Evolutionary conservation across 257 asterid genomes (phyloP).

Genomic region (Solanum rostratum): DNA sequence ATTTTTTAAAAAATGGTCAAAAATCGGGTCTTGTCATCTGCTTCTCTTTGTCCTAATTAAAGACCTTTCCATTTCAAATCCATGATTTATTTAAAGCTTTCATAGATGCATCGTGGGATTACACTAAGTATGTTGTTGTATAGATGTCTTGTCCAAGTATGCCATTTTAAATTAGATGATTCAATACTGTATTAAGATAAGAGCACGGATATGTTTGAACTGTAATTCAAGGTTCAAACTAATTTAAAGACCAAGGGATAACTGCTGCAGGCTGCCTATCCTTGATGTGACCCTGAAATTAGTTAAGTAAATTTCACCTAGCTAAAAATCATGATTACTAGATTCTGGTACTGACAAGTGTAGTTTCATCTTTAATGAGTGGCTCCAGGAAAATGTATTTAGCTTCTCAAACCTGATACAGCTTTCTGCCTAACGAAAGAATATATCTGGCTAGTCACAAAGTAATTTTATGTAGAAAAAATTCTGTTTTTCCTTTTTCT

Average conservation of each 20-base stretch:
- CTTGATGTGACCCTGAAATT: not conserved
- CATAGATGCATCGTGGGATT: not conserved
- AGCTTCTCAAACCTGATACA: not conserved
- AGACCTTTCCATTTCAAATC: not conserved
- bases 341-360: not conserved
- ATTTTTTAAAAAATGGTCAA: conserved; percentile 33
- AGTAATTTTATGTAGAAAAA: not conserved
- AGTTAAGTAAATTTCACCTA: not conserved
- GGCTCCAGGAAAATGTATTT: not conserved
- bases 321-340: not conserved
- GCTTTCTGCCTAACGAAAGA: not conserved
- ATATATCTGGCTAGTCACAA: not conserved
- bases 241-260: not conserved
- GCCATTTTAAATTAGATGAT: not conserved
- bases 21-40: conserved; percentile 31
- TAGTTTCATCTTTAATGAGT: not conserved
- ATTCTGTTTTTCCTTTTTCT: not conserved
- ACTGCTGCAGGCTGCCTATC: not conserved
- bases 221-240: not conserved
- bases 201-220: not conserved
- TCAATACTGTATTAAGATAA: not conserved
- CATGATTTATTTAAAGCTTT: not conserved
- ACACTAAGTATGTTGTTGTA: not conserved
- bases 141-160: not conserved
- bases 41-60: not conserved